Percentiles rank a stretch among this genome's conserved stretches.
Evolutionary conservation across 1,284 basidiomycete genomes (phyloP).

Genomic region (Pseudozyma thailandica): DNA sequence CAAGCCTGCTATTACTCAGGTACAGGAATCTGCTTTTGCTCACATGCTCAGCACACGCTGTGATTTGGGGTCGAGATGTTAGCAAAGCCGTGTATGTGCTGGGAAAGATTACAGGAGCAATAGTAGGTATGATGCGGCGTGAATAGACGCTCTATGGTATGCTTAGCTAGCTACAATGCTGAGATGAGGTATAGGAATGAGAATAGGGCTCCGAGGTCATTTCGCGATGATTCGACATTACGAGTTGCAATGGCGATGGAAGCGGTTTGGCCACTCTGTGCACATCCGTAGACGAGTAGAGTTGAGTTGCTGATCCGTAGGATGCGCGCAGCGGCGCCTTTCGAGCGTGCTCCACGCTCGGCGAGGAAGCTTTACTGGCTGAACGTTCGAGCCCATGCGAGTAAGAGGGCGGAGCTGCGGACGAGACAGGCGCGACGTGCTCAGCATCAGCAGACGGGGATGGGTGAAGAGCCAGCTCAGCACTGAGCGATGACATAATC

Average conservation of each 20-base stretch:
- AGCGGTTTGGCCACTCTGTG: conserved; percentile 12
- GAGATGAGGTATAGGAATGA: conserved; percentile 11
- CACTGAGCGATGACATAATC: conserved; percentile 24
- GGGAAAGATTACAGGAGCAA: background rate
- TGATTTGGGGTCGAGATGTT: too few relatives aligned
- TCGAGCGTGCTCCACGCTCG: background rate
- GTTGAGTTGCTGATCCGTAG: background rate
- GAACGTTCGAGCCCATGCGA: background rate
- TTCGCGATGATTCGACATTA: conserved; percentile 17
- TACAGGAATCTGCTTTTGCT: too few relatives aligned
- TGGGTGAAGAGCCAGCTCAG: conserved; percentile 16
- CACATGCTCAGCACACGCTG: too few relatives aligned
- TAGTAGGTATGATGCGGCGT: background rate
- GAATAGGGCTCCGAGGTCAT: conserved; percentile 2
- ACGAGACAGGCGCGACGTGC: background rate
- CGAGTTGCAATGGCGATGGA: conserved; percentile 26
- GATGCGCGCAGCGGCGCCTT: conserved; percentile 4
- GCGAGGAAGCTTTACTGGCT: conserved; percentile 1
- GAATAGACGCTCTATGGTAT: conserved; percentile 1
- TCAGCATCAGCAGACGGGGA: background rate
- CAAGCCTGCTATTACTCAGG: too few relatives aligned
- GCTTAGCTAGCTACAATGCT: conserved; percentile 17
- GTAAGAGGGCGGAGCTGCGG: background rate
- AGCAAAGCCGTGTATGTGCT: background rate
- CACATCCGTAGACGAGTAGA: background rate